phyloP scores from a whole-genome alignment of 805 yeast species.

The Sungouiozyma ichnusensis region DNA sequence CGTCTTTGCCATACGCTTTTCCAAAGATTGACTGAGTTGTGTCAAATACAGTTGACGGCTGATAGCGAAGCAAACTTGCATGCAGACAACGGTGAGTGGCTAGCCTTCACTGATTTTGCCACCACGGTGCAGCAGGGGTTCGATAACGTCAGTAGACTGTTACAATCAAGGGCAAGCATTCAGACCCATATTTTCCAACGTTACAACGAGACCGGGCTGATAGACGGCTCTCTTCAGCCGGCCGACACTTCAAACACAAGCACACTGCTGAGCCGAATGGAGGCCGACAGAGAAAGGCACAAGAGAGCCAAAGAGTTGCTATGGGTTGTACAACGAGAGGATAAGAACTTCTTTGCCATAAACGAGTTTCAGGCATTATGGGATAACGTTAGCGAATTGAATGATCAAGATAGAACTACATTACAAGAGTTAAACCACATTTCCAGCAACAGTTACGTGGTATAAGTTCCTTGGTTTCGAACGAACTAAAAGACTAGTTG shows the following conservation, averaged over 20 bases:
- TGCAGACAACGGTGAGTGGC: background rate
- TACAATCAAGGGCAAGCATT: constrained; percentile 4
- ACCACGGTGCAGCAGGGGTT: background rate
- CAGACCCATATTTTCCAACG: constrained; percentile 4
- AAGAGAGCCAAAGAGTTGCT: constrained; percentile 71
- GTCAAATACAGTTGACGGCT: background rate
- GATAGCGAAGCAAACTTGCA: too few relatives aligned
- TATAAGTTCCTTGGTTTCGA: background rate
- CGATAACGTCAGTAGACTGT: background rate
- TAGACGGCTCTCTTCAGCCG: constrained; percentile 1
- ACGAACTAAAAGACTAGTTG: background rate
- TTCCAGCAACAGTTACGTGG: constrained; percentile 39
- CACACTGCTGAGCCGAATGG: constrained; percentile 65
- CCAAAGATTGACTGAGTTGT: background rate
- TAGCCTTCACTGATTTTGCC: background rate
- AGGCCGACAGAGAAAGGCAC: constrained; percentile 85
- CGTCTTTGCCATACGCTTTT: background rate
- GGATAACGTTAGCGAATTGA: constrained; percentile 28
- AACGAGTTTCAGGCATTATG: constrained; percentile 42
- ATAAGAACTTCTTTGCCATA: constrained; percentile 30
- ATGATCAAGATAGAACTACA: constrained; percentile 38
- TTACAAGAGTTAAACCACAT: constrained; percentile 46
- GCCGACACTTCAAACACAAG: constrained; percentile 30
- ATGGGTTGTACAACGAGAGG: constrained; percentile 42
- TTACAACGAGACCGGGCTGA: constrained; percentile 5